Evolutionary conservation across 768 basidiomycete genomes (phyloP), one percentile per base, ranked within the genome.

Genomic region (Omphalotus guepiniiformis): DNA sequence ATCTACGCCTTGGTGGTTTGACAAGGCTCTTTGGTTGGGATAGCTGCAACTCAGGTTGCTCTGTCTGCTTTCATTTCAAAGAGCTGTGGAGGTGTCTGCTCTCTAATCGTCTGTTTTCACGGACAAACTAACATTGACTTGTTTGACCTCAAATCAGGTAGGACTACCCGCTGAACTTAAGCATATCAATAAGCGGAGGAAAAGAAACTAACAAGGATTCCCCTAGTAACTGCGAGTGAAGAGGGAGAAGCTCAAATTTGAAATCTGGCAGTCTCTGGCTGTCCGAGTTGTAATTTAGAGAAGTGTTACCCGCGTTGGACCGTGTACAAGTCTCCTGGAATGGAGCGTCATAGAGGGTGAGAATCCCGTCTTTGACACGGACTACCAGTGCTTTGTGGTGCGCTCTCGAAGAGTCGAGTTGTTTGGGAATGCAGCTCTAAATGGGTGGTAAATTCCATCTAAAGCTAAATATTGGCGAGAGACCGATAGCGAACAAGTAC

Each of bases 171-270:
- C 82, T 82, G 80, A 83, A 85, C 80, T 85, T 85, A 83, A 85
- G 83, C 82, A 84, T 83, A 85, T 85, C 80, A 85, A 83, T 84
- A 83, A 86, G 83, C 78, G 78, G 82, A 85, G 83, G 83, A 85
- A 85, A 86, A 86, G 84, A 84, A 86, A 86, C 82, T 83, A 85
- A 85, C 83, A 78, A 83, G 83, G 83, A 84, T 85, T 85, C 80
- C 83, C 81, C 75, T 81, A 84, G 83, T 85, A 85, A 81, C 83
- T 80, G 83, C 80, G 79, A 85, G 83, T 82, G 83, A 84, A 85
- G 79, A 70, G 79, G 83, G 81, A 85, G 78, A 69, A 83, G 80
- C 82, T 83, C 83, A 83, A 84, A 82, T 83, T 83, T 83, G 71
- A 74, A 83, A 83, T 83, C 82, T 83, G 82, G 75, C 71, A 60